Base-by-base conservation (phyloP, 148 eudicot genomes). In the Dianthus caryophyllus region DNA sequence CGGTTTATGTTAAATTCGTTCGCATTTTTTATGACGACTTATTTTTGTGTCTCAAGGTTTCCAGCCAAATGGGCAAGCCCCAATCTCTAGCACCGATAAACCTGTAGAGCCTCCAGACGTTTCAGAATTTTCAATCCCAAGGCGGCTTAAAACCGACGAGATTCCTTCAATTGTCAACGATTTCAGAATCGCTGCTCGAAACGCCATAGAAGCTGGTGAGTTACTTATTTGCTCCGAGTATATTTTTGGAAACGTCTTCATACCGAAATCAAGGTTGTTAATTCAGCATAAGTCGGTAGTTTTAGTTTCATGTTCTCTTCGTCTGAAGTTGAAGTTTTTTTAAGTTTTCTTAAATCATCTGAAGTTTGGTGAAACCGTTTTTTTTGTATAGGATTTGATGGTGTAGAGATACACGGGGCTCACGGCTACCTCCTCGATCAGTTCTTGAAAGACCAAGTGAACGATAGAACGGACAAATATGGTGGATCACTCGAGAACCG, bases 141-240 rank as follows among this genome's bases (percentile, higher is more conserved):
- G 84, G 41, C 76, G 75, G 18, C 72, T 81, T 30, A 69, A 51
- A 44, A 73, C 77, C 11, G 77, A 78, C 41, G 82, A 78, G 67
- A 76, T 73, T 67, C 78, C 84, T 50, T 43, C 36, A 56, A 48
- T 84, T 56, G 71, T 81, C 47, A 74, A 84, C 66, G 82, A 80
- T 66, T 80, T 78, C 39, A 76, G 83, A 67, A 72, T 78, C 58
- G 82, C 83, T 57, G 84, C 84, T 4, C 78, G 64, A 58, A 73
- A 83, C 33, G 84, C 84, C 18, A 78, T 80, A 13, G 80, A 83
- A 73, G 87, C 87, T 70, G 87, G 87, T 83, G 72, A 47, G 67
- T 31, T 67, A 27, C 61, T 33, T 33, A 33, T 33, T 33, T 33
- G 38, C 7, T 33, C 3, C 4, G 38, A 33, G 38, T 33, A 5